Evolutionary conservation across 495 filamentous ascomycete genomes (phyloP).

Genomic region (Tuber indicum): DNA sequence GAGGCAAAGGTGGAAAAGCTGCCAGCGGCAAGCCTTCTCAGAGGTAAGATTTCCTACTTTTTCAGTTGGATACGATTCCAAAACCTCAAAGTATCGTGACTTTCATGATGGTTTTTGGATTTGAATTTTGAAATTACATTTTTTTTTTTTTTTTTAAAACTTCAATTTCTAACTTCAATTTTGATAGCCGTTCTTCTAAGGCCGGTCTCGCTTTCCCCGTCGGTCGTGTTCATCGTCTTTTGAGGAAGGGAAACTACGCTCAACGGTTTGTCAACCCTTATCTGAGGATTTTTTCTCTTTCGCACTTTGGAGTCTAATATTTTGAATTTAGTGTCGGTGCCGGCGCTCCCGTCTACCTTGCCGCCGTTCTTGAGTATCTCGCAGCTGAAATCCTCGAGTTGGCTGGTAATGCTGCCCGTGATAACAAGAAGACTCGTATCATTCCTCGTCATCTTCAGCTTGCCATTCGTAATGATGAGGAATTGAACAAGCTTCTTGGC

Average conservation of each 20-base stretch:
- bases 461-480: slow-evolving; percentile 98
- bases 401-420: slow-evolving; percentile 95
- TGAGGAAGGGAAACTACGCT: slow-evolving; percentile 99
- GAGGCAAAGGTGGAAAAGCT: slow-evolving; percentile 43
- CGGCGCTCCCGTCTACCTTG: slow-evolving; percentile 95
- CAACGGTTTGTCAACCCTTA: slow-evolving; percentile 94
- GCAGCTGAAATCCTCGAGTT: slow-evolving; percentile 98
- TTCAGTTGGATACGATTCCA: slow-evolving; percentile 1
- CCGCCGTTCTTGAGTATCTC: slow-evolving; percentile 96
- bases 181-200: slow-evolving; percentile 87
- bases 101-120: slow-evolving; percentile 35
- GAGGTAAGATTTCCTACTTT: slow-evolving; percentile 25
- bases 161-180: slow-evolving; percentile 43
- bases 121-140: slow-evolving; percentile 36
- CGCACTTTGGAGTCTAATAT: slow-evolving; percentile 14
- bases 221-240: slow-evolving; percentile 98
- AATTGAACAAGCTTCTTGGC: slow-evolving; percentile 98
- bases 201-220: slow-evolving; percentile 98
- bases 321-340: slow-evolving; percentile 42
- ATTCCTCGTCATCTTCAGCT: slow-evolving; percentile 98
- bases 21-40: slow-evolving; percentile 42
- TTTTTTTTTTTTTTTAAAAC: slow-evolving; percentile 16
- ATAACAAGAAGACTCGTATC: slow-evolving; percentile 99
- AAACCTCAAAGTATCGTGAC: slow-evolving; percentile 41
- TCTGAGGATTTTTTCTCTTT: slow-evolving; percentile 3